Evolutionary conservation across 495 filamentous ascomycete genomes (phyloP).

Genomic region (Usnea hakonensis): DNA sequence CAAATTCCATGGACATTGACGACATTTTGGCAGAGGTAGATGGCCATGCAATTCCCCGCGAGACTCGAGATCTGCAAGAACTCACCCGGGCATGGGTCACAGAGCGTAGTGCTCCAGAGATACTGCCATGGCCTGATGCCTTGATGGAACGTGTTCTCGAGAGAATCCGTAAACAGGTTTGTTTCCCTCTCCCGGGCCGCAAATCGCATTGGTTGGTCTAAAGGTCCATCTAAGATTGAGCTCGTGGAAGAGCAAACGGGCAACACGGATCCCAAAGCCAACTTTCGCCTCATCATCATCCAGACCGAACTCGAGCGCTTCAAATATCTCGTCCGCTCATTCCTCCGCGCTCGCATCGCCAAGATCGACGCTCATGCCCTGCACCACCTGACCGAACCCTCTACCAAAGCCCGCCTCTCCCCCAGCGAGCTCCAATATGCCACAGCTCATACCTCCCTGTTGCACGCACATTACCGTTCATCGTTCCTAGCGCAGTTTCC

Average conservation of each 20-base stretch:
- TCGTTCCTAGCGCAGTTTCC: conserved; percentile 82
- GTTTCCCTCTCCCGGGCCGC: conserved; percentile 3
- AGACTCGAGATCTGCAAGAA: conserved; percentile 74
- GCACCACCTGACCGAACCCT: conserved; percentile 41
- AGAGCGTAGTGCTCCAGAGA: conserved; percentile 79
- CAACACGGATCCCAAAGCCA: conserved; percentile 75
- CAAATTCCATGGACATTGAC: conserved; percentile 66
- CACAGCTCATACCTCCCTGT: conserved; percentile 68
- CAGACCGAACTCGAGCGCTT: conserved; percentile 93
- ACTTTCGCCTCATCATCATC: conserved; percentile 86
- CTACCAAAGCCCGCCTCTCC: conserved; percentile 48
- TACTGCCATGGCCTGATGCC: conserved; percentile 58
- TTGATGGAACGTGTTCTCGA: conserved; percentile 73
- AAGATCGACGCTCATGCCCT: conserved; percentile 46
- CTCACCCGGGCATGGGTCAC: conserved; percentile 89
- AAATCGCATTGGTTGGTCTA: background rate
- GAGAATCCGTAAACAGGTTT: conserved; percentile 61
- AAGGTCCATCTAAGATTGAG: conserved; percentile 32
- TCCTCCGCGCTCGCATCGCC: conserved; percentile 73
- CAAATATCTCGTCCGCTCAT: conserved; percentile 82
- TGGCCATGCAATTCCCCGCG: conserved; percentile 45
- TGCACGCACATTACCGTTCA: conserved; percentile 71
- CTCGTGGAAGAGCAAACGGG: conserved; percentile 43
- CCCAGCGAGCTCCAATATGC: conserved; percentile 68
- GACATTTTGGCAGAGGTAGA: conserved; percentile 82